These are phyloP conservation scores for Clonostachys solani DNA, from an alignment of 2,329 filamentous ascomycete species.

Conservation along the genomic window DNA sequence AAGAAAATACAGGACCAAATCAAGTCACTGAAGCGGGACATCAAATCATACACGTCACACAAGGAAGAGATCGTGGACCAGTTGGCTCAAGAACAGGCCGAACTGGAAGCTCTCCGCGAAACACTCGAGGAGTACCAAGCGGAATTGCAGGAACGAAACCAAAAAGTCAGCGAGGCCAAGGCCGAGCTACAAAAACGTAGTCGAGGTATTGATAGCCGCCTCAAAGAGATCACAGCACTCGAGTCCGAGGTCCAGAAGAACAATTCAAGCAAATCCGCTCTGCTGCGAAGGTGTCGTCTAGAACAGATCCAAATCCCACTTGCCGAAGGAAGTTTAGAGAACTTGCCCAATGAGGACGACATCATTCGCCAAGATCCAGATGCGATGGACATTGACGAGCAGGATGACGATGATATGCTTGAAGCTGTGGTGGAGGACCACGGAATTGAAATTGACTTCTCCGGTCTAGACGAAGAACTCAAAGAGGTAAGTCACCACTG, in stretches of 20 bases:
- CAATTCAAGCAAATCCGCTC: conserved; percentile 75
- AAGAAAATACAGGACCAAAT: conserved; percentile 62
- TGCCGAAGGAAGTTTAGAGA: conserved; percentile 70
- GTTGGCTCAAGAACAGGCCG: conserved; percentile 68
- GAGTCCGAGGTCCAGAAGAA: conserved; percentile 85
- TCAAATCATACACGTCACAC: conserved; percentile 66
- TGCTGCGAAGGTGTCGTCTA: conserved; percentile 85
- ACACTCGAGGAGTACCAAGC: conserved; percentile 65
- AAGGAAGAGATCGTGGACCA: conserved; percentile 71
- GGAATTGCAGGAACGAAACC: conserved; percentile 63
- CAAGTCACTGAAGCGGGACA: conserved; percentile 62
- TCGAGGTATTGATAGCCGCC: conserved; percentile 71
- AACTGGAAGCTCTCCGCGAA: conserved; percentile 72
- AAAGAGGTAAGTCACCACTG: conserved; percentile 56
- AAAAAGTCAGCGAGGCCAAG: conserved; percentile 74
- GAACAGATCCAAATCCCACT: conserved; percentile 90
- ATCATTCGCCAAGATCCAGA: conserved; percentile 75
- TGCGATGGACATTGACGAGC: conserved; percentile 86
- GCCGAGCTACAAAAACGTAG: conserved; percentile 78
- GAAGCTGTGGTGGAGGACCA: conserved; percentile 76
- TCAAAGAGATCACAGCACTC: conserved; percentile 72
- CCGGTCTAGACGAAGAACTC: conserved; percentile 74
- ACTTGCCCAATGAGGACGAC: conserved; percentile 82
- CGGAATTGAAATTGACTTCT: conserved; percentile 87
- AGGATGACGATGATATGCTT: conserved; percentile 56